Conservation (phyloP, 306 rosid species). For the Phaseolus lunatus region DNA sequence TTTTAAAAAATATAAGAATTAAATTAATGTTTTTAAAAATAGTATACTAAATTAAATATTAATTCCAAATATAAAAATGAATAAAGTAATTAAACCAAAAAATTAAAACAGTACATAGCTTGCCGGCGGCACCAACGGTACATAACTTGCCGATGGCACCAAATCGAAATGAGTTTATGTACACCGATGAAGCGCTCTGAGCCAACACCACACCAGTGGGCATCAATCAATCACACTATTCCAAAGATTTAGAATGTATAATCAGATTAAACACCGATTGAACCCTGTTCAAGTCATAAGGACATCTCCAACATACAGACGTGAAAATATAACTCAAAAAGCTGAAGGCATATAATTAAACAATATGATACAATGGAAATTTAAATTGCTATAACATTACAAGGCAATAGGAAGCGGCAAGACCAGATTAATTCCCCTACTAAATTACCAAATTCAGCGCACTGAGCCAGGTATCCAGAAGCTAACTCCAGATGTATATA, state of each 20-base stretch:
- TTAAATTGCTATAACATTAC: constrained; percentile 26
- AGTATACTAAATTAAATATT: no score
- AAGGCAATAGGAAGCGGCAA: constrained; percentile 45
- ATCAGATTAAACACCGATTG: neutral
- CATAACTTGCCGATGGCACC: neutral
- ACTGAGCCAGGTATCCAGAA: constrained; percentile 41
- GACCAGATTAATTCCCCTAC: constrained; percentile 35
- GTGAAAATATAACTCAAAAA: neutral
- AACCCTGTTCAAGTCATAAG: neutral
- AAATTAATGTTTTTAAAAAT: no score
- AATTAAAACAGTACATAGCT: no score
- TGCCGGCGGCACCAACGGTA: no score
- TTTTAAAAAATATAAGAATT: no score
- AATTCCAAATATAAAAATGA: no score
- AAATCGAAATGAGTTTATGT: neutral
- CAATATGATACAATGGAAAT: constrained; percentile 37
- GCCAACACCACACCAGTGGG: constrained; percentile 2
- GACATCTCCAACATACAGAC: neutral
- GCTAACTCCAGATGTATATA: constrained; percentile 34
- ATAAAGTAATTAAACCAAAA: no score
- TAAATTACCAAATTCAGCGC: constrained; percentile 21
- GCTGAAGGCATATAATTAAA: constrained; percentile 9
- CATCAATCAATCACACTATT: neutral
- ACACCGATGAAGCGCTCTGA: neutral
- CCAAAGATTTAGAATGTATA: neutral